These are phyloP conservation scores for Lasiodiplodia hormozganensis DNA, from an alignment of 2,329 filamentous ascomycete genomes.

Conservation along the genomic window DNA sequence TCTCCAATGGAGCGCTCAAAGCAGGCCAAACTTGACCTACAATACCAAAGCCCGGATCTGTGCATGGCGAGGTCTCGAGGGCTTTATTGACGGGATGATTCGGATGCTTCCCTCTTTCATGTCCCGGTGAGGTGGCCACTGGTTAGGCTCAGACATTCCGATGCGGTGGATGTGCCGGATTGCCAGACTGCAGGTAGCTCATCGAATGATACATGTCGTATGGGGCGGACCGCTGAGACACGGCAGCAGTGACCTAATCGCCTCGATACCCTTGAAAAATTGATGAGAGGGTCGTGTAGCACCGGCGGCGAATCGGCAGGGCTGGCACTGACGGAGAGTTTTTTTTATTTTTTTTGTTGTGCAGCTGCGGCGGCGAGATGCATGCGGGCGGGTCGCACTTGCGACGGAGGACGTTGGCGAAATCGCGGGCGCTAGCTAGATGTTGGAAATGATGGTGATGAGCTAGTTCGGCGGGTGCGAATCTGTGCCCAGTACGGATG, in stretches of 20 bases:
- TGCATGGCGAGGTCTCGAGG: background rate
- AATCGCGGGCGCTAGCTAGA: background rate
- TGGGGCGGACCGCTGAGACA: background rate
- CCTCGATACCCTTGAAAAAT: background rate
- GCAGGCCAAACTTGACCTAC: background rate
- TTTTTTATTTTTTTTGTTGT: background rate
- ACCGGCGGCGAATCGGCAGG: background rate
- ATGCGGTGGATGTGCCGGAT: background rate
- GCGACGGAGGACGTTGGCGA: constrained; percentile 12
- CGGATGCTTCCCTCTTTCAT: background rate
- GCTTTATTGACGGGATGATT: background rate
- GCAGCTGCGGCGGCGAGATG: background rate
- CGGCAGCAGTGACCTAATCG: background rate
- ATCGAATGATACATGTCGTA: background rate
- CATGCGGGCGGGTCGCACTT: constrained; percentile 7
- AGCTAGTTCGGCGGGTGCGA: background rate
- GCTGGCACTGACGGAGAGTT: constrained; percentile 4
- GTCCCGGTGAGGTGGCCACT: background rate
- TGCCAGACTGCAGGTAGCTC: background rate
- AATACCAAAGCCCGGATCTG: background rate
- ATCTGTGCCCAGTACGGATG: constrained; percentile 12
- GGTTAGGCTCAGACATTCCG: background rate
- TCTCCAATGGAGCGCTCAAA: background rate
- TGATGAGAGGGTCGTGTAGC: background rate
- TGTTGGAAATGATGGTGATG: background rate